Evolutionary conservation across 441 rosid species (phyloP), one percentile per base, ranked within the genome.

Genomic region (Croton setiger): DNA sequence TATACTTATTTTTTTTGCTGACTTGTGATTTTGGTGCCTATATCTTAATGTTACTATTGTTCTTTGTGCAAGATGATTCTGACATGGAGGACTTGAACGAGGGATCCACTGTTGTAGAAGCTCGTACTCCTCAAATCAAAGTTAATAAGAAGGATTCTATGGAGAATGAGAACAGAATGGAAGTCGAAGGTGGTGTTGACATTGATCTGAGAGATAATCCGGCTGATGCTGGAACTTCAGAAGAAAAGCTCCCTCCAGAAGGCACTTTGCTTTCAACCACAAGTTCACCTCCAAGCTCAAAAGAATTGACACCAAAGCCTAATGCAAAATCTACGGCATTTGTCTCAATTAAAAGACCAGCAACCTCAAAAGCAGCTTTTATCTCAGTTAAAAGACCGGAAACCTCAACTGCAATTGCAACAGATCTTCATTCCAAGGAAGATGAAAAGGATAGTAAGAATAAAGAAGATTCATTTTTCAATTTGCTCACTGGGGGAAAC

Each of bases 311-410:
- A 54, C 67, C 48, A 21, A 49, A 68, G 64, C 35, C 74, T 39
- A 64, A 74, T 63, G 67, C 77, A 0, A 77, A 67, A 67, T 75
- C 82, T 63, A 92, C 88, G 67, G 94, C 94, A 18, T 91, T 86
- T 74, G 79, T 91, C 63, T 80, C 90, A 0, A 76, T 86, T 33
- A 88, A 85, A 77, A 82, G 83, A 77, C 86, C 83, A 57, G 74
- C 72, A 12, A 66, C 78, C 36, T 53, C 73, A 7, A 60, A 67
- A 35, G 15, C 79, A 43, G 76, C 80, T 54, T 77, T 70, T 51
- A 69, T 69, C 41, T 75, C 68, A 49, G 76, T 72, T 31, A 48
- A 31, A 79, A 82, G 80, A 45, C 80, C 72, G 1, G 78, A 69
- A 59, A 60, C 69, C 12, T 67, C 82, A 43, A 71, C 74, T 33